Evolutionary conservation across 75 land plant species (phyloP).

Genomic region (Isoetes taiwanensis): DNA sequence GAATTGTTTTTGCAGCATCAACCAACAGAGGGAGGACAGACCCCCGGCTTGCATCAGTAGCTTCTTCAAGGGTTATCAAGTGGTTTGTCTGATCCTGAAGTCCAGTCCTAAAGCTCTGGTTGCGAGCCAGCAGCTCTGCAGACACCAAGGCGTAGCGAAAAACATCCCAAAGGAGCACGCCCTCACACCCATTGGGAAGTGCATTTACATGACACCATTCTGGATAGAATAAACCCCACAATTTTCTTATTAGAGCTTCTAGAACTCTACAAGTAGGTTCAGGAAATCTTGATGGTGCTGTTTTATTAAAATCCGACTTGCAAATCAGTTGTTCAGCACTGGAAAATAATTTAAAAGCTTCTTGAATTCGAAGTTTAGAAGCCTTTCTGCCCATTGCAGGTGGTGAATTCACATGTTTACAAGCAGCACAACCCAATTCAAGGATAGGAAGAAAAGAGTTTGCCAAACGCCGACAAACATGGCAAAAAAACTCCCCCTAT

Average conservation of each 20-base stretch:
- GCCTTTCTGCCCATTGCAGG: slow-evolving; percentile 1
- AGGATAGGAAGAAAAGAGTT: slow-evolving; percentile 77
- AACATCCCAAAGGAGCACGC: slow-evolving; percentile 73
- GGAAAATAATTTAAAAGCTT: slow-evolving; percentile 44
- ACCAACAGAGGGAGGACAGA: slow-evolving; percentile 48
- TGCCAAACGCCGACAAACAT: slow-evolving; percentile 76
- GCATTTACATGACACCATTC: slow-evolving; percentile 13
- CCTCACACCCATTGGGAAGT: slow-evolving; percentile 24
- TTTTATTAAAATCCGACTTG: slow-evolving; percentile 26
- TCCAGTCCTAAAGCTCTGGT: slow-evolving; percentile 13
- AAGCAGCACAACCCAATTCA: slow-evolving; percentile 6
- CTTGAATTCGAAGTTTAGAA: slow-evolving; percentile 16
- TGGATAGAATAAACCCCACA: slow-evolving; percentile 45
- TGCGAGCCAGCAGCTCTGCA: slow-evolving; percentile 74
- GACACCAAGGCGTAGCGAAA: slow-evolving; percentile 76
- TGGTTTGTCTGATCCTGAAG: slow-evolving; percentile 9
- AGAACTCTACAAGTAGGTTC: slow-evolving; percentile 25
- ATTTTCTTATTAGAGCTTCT: slow-evolving; percentile 30
- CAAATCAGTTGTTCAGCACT: slow-evolving; percentile 42
- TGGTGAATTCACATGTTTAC: not conserved
- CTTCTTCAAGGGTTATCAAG: slow-evolving; percentile 33
- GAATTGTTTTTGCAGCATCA: slow-evolving; percentile 40
- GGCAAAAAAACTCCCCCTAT: slow-evolving; percentile 92
- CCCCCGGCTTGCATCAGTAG: slow-evolving; percentile 37
- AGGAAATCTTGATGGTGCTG: slow-evolving; percentile 19